These are phyloP conservation scores for Lunularia cruciata DNA, from an alignment of 225 moss, liverwort and hornwort genomes.

Conservation along the genomic window DNA sequence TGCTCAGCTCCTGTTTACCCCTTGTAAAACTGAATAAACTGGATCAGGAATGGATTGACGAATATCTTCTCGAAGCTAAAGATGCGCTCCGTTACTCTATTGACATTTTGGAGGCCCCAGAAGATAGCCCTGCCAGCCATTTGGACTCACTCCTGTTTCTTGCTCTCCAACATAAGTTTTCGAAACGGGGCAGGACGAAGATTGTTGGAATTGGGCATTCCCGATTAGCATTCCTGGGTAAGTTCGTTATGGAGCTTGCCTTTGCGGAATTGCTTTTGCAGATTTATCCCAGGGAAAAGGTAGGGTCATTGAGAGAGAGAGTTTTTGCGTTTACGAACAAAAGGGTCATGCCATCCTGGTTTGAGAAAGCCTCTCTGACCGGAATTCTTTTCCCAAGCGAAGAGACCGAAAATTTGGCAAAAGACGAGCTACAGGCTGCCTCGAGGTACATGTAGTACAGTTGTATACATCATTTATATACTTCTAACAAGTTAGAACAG, in stretches of 20 bases:
- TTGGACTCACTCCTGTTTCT: conserved; percentile 78
- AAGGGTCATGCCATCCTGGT: conserved; percentile 60
- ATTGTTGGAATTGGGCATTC: conserved; percentile 80
- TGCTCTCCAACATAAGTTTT: conserved; percentile 76
- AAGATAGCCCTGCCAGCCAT: conserved; percentile 57
- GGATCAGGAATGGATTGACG: conserved; percentile 77
- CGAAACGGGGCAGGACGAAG: conserved; percentile 50
- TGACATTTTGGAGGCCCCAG: conserved; percentile 43
- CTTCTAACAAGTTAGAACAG: too few species aligned
- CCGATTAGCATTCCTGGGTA: conserved; percentile 73
- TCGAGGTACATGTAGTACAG: conserved; percentile 85
- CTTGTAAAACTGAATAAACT: conserved; percentile 42
- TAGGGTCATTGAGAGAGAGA: conserved; percentile 71
- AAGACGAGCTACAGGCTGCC: conserved; percentile 54
- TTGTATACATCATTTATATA: too few species aligned
- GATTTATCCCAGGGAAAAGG: conserved; percentile 78
- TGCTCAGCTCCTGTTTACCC: conserved; percentile 79
- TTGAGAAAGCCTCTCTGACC: conserved; percentile 67
- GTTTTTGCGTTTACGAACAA: conserved; percentile 71
- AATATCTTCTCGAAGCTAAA: conserved; percentile 69
- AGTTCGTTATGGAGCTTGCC: conserved; percentile 79
- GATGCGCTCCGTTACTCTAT: conserved; percentile 67
- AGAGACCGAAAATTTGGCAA: conserved; percentile 50
- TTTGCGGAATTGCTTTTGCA: conserved; percentile 77
- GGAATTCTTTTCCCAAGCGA: conserved; percentile 65